These are phyloP conservation scores for Aspergillus novofumigatus DNA, from an alignment of 2,329 filamentous ascomycete species.

Conservation along the genomic window DNA sequence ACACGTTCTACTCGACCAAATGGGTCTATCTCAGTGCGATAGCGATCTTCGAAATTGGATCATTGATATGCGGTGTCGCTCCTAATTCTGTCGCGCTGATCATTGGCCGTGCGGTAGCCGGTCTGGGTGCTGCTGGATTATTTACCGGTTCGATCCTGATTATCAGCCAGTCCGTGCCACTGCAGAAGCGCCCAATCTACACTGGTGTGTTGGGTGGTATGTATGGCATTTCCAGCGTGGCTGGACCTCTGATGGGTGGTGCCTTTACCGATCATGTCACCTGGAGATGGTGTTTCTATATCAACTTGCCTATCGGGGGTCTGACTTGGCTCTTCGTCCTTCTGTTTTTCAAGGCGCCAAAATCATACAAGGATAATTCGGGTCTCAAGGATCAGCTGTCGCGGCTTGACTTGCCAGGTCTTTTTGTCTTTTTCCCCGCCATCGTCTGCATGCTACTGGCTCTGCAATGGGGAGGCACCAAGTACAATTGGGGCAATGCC, in stretches of 20 bases:
- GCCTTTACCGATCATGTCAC: slow-evolving; percentile 41
- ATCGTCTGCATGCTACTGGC: slow-evolving; percentile 6
- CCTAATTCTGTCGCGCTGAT: slow-evolving; percentile 37
- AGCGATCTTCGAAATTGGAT: slow-evolving; percentile 41
- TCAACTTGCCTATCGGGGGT: slow-evolving; percentile 36
- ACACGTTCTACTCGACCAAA: slow-evolving; percentile 43
- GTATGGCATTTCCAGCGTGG: slow-evolving; percentile 42
- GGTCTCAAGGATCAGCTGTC: slow-evolving; percentile 22
- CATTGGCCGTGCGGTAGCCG: slow-evolving; percentile 40
- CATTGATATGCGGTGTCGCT: slow-evolving; percentile 35
- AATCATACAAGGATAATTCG: slow-evolving; percentile 23
- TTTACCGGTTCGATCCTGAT: slow-evolving; percentile 40
- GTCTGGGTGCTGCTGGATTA: slow-evolving; percentile 36
- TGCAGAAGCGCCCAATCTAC: slow-evolving; percentile 38
- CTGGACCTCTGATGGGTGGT: slow-evolving; percentile 43
- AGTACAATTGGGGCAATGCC: slow-evolving; percentile 42
- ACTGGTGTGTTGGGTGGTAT: slow-evolving; percentile 39
- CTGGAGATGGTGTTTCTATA: slow-evolving; percentile 45
- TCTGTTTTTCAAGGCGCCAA: slow-evolving; percentile 26
- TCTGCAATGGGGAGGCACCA: slow-evolving; percentile 36
- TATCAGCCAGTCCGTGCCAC: slow-evolving; percentile 37
- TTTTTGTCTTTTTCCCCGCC: slow-evolving; percentile 2
- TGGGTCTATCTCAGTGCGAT: slow-evolving; percentile 39
- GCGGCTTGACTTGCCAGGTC: slow-evolving; percentile 29
- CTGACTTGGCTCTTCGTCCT: slow-evolving; percentile 30